phyloP scores from a whole-genome alignment of 805 yeast genomes.

The Grigorovia humatica region DNA sequence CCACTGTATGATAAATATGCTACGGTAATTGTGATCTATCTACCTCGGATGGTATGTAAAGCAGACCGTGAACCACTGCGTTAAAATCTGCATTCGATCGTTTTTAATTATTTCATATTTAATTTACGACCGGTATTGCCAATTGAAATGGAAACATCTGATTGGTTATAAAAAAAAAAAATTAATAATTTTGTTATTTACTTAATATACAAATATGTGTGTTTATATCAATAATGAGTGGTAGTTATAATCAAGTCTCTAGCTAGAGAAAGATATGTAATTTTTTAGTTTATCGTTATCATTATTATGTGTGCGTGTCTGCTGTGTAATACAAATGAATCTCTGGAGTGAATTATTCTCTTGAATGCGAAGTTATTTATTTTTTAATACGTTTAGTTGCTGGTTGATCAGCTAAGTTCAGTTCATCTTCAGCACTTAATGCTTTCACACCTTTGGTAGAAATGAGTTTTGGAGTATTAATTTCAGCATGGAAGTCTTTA shows the following conservation, averaged over 20 bases:
- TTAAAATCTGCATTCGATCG: neutral
- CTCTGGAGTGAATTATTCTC: neutral
- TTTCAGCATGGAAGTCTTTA: conserved; percentile 81
- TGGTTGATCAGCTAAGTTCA: conserved; percentile 14
- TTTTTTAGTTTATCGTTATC: neutral
- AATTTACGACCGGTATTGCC: neutral
- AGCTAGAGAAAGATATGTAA: neutral
- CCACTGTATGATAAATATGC: too few relatives aligned
- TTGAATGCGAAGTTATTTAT: neutral
- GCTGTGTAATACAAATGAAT: neutral
- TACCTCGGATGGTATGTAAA: too few relatives aligned
- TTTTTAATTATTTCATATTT: neutral
- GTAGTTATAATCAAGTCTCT: neutral
- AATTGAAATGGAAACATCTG: neutral
- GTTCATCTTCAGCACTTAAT: conserved; percentile 5
- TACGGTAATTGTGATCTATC: too few relatives aligned
- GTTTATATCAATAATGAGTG: neutral
- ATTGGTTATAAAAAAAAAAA: neutral
- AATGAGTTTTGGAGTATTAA: conserved; percentile 41
- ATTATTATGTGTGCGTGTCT: neutral
- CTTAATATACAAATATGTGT: neutral
- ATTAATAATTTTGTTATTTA: neutral
- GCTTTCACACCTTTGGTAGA: conserved; percentile 17
- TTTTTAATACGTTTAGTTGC: conserved; percentile 26
- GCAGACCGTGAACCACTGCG: neutral